Percentiles rank a stretch among this genome's conserved stretches.
Conservation (phyloP, 305 asterid species). For the Fraxinus sp. region DNA sequence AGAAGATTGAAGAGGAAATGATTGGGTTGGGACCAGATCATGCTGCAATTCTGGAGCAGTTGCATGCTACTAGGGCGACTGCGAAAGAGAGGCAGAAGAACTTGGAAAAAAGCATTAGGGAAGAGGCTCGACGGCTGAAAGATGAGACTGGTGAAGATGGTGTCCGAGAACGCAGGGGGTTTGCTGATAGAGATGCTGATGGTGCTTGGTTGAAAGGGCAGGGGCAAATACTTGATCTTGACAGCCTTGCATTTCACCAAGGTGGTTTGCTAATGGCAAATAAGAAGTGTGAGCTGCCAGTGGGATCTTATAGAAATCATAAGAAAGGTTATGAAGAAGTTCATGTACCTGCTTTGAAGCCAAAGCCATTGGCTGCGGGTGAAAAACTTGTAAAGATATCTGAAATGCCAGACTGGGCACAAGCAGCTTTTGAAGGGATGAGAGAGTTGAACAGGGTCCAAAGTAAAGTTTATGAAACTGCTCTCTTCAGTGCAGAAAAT, state of each 20-base stretch:
- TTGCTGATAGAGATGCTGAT: conserved; percentile 74
- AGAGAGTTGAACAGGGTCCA: conserved; percentile 78
- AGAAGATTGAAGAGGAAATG: conserved; percentile 88
- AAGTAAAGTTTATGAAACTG: conserved; percentile 85
- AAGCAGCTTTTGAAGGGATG: conserved; percentile 91
- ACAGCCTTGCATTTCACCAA: conserved; percentile 66
- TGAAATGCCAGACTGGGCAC: conserved; percentile 91
- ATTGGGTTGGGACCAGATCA: conserved; percentile 62
- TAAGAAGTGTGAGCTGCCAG: conserved; percentile 77
- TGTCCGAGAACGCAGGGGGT: conserved; percentile 43
- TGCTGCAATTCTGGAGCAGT: conserved; percentile 76
- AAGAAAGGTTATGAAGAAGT: conserved; percentile 88
- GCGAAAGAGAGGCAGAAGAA: conserved; percentile 87
- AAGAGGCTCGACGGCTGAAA: conserved; percentile 83
- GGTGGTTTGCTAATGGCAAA: conserved; percentile 81
- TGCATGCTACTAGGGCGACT: conserved; percentile 93
- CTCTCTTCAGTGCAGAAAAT: conserved; percentile 73
- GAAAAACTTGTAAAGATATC: conserved; percentile 69
- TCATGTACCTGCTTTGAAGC: conserved; percentile 87
- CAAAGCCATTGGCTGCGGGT: conserved; percentile 57
- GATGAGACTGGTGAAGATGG: conserved; percentile 67
- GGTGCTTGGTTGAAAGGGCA: conserved; percentile 83
- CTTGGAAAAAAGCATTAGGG: conserved; percentile 86
- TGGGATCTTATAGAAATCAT: conserved; percentile 60
- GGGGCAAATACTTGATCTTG: conserved; percentile 80